These are phyloP conservation scores for Westerdykella ornata DNA, from an alignment of 2,329 filamentous ascomycete species.

Conservation along the genomic window DNA sequence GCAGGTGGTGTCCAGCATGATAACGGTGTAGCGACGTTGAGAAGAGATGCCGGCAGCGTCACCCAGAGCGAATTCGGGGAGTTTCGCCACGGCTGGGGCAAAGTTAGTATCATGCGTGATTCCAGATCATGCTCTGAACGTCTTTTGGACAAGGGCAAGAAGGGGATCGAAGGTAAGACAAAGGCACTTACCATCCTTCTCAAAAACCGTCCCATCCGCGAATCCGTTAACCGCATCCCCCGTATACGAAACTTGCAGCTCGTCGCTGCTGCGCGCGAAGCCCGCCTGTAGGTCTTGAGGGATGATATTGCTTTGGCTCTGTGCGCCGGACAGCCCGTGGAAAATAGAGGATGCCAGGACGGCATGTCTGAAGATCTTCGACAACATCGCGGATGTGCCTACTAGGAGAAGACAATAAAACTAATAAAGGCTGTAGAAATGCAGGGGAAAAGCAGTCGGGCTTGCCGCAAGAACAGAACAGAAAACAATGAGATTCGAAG, in stretches of 20 bases:
- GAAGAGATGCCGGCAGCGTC: constrained; percentile 28
- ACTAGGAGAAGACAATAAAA: no score
- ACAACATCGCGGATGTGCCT: no score
- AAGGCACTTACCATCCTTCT: constrained; percentile 16
- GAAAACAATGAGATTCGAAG: no score
- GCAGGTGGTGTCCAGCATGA: constrained; percentile 31
- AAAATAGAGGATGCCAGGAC: no score
- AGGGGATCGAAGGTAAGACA: not conserved
- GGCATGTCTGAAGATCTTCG: no score
- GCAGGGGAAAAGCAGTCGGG: no score
- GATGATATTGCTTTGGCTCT: constrained; percentile 3
- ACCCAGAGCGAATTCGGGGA: constrained; percentile 30
- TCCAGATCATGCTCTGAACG: no score
- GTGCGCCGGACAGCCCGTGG: constrained; percentile 1
- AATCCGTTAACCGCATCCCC: constrained; percentile 23
- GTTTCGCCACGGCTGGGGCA: constrained; percentile 3
- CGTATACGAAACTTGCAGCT: constrained; percentile 29
- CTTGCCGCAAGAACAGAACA: no score
- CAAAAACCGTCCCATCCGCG: constrained; percentile 21
- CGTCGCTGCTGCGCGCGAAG: constrained; percentile 13
- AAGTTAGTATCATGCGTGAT: not conserved
- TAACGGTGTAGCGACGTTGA: constrained; percentile 21
- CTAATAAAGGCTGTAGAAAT: no score
- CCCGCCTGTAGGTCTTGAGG: constrained; percentile 11
- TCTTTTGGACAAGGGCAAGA: no score